Percentiles rank a stretch among this genome's conserved stretches.
Evolutionary conservation across 106 monocot genomes (phyloP).

Genomic region (Dioscorea zingiberensis): DNA sequence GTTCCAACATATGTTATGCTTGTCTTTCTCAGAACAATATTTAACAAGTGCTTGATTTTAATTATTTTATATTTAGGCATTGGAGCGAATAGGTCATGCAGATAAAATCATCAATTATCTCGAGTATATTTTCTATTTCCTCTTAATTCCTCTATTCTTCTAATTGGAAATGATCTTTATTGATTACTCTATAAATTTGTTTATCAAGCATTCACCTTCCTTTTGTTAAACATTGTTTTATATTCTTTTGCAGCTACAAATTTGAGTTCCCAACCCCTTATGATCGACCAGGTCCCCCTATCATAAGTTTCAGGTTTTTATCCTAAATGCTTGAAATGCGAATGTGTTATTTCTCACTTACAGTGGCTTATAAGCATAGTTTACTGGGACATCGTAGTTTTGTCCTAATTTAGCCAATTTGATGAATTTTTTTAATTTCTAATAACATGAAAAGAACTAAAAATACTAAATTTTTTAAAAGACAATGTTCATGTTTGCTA

Average conservation of each 20-base stretch:
- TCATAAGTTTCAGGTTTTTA: constrained; percentile 91
- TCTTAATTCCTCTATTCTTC: neutral
- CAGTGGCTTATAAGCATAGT: too few relatives aligned
- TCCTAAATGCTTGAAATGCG: too few relatives aligned
- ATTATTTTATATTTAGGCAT: constrained; percentile 38
- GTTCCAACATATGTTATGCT: too few relatives aligned
- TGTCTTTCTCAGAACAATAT: too few relatives aligned
- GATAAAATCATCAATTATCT: constrained; percentile 94
- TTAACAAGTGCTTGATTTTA: neutral
- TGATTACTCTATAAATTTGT: constrained; percentile 4
- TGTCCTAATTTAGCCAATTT: too few relatives aligned
- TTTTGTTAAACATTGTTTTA: constrained; percentile 4
- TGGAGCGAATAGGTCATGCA: constrained; percentile 86
- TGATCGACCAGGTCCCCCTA: constrained; percentile 93
- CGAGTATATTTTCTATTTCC: constrained; percentile 47
- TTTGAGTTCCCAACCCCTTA: constrained; percentile 99
- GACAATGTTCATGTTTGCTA: too few relatives aligned
- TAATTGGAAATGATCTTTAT: neutral
- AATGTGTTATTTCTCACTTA: too few relatives aligned
- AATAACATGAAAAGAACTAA: too few relatives aligned
- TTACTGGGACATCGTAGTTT: too few relatives aligned
- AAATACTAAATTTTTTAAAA: too few relatives aligned
- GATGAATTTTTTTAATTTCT: too few relatives aligned
- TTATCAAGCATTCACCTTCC: neutral
- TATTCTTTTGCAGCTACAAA: constrained; percentile 65